Evolutionary conservation across 495 filamentous ascomycete species (phyloP).

Genomic region (Lindgomyces ingoldianus): DNA sequence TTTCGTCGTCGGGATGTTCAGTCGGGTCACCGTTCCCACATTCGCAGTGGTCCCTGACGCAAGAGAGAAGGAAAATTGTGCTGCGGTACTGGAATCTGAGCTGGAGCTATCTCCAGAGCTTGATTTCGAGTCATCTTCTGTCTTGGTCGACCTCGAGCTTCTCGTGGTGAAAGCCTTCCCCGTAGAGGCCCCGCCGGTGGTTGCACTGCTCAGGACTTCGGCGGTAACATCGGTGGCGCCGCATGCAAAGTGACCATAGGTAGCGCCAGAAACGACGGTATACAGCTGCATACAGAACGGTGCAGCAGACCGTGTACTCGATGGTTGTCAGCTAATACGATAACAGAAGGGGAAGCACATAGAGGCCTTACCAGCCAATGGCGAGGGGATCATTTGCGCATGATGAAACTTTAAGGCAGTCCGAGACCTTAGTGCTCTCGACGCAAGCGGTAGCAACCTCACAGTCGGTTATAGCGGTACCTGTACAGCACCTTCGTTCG

Average conservation of each 20-base stretch:
- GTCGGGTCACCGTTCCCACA: background rate
- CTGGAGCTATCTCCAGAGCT: background rate
- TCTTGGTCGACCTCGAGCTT: background rate
- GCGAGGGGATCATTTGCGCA: background rate
- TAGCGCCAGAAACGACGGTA: background rate
- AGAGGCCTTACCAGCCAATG: background rate
- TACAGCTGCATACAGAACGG: background rate
- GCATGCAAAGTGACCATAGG: slow-evolving; percentile 4
- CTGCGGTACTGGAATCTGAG: background rate
- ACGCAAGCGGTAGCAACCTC: background rate
- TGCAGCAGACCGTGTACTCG: background rate
- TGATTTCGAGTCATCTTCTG: background rate
- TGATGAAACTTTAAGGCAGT: background rate
- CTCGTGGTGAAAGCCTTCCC: background rate
- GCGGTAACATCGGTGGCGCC: background rate
- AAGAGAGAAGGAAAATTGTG: background rate
- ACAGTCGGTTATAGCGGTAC: background rate
- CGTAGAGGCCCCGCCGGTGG: background rate
- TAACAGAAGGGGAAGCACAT: background rate
- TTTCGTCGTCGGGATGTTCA: background rate
- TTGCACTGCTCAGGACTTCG: background rate
- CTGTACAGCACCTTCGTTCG: background rate
- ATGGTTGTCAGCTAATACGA: background rate
- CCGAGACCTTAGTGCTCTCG: background rate
- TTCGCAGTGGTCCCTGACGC: background rate